A percentile compares a stretch with the other conserved stretches of the same genome.
Conservation (phyloP, 805 yeast genomes). For the Millerozyma acaciae region DNA sequence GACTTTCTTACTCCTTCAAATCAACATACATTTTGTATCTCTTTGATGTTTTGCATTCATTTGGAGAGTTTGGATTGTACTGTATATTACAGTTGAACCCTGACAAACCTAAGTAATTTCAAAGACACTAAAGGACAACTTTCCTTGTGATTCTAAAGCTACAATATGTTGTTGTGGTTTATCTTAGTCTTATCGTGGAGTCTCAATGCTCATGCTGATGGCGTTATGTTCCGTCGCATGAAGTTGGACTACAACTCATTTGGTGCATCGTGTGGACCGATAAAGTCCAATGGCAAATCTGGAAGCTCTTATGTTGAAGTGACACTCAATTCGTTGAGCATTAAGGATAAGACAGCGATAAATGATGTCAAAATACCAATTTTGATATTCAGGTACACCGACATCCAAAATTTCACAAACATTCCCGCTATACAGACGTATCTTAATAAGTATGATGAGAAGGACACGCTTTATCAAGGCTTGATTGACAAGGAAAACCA, state of each 20-base stretch:
- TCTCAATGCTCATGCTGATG: too few relatives aligned
- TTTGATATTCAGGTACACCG: slow-evolving; percentile 21
- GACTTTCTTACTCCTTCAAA: too few relatives aligned
- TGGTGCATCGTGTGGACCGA: slow-evolving; percentile 7
- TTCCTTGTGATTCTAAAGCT: too few relatives aligned
- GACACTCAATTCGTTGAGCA: neutral
- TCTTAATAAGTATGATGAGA: slow-evolving; percentile 5
- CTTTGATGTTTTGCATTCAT: too few relatives aligned
- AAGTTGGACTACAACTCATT: neutral
- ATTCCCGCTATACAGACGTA: slow-evolving; percentile 16
- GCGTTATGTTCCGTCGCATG: too few relatives aligned
- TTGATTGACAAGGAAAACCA: slow-evolving; percentile 12
- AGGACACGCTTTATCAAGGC: slow-evolving; percentile 8
- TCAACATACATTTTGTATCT: too few relatives aligned
- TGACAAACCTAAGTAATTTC: too few relatives aligned
- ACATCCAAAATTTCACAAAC: slow-evolving; percentile 17
- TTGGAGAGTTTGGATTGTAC: too few relatives aligned
- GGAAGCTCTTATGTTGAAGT: neutral
- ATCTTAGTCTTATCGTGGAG: too few relatives aligned
- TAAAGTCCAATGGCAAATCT: neutral
- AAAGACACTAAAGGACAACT: too few relatives aligned
- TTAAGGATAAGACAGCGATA: neutral
- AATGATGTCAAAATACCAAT: slow-evolving; percentile 17
- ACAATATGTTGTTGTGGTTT: too few relatives aligned
- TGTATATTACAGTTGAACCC: too few relatives aligned